These are phyloP conservation scores for Gliomastix tumulicola DNA, from an alignment of 2,329 filamentous ascomycete species.

Conservation along the genomic window DNA sequence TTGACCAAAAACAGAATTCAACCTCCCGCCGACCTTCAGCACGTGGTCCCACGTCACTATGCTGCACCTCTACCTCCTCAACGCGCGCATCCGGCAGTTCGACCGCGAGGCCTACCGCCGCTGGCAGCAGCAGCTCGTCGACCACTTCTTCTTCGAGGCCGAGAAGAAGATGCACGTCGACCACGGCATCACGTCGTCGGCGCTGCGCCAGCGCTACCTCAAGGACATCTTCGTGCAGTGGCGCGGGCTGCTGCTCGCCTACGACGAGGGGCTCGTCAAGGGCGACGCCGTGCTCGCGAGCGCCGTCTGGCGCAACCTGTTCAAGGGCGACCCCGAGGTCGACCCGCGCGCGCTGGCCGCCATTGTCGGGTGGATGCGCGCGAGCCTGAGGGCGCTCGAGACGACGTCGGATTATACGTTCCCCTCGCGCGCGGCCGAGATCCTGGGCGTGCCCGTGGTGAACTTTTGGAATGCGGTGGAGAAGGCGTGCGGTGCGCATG, in stretches of 20 bases:
- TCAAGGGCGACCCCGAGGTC: slow-evolving; percentile 58
- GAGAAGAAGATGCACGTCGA: slow-evolving; percentile 77
- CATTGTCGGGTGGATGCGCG: slow-evolving; percentile 50
- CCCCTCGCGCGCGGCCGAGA: slow-evolving; percentile 18
- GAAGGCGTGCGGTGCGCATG: slow-evolving; percentile 26
- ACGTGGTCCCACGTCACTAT: slow-evolving; percentile 96
- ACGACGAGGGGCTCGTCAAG: slow-evolving; percentile 73
- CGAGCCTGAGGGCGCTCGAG: slow-evolving; percentile 39
- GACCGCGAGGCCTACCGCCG: slow-evolving; percentile 60
- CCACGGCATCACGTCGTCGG: slow-evolving; percentile 60
- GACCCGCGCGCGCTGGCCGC: slow-evolving; percentile 44
- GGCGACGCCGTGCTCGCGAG: slow-evolving; percentile 72
- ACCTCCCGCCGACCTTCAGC: slow-evolving; percentile 79
- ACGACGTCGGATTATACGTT: slow-evolving; percentile 37
- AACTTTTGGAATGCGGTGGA: slow-evolving; percentile 38
- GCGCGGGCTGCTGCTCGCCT: slow-evolving; percentile 77
- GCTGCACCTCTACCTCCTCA: slow-evolving; percentile 90
- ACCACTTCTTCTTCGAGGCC: slow-evolving; percentile 91
- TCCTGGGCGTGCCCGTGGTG: slow-evolving; percentile 25
- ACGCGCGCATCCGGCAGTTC: slow-evolving; percentile 75
- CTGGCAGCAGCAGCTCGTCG: slow-evolving; percentile 86
- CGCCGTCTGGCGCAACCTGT: slow-evolving; percentile 91
- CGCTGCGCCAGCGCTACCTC: slow-evolving; percentile 56
- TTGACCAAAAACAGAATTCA: no score
- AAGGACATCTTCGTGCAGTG: slow-evolving; percentile 94